Conservation (phyloP, 2,329 filamentous ascomycete species). For the Trichoderma sp. region DNA sequence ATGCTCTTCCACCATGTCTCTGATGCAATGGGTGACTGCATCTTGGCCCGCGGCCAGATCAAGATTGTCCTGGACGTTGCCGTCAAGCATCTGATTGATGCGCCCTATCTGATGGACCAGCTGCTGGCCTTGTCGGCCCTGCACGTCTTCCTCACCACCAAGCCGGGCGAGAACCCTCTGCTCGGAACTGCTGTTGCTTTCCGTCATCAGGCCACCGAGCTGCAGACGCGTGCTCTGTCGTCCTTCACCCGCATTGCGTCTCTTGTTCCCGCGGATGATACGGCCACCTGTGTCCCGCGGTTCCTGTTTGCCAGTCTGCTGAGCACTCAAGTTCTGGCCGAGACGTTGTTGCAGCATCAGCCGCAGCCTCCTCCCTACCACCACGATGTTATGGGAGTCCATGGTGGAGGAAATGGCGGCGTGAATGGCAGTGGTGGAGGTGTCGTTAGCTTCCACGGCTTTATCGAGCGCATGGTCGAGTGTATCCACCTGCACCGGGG, state of each 20-base stretch:
- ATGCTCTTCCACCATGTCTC: conserved; percentile 44
- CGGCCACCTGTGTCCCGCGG: conserved; percentile 38
- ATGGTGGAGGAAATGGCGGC: conserved; percentile 5
- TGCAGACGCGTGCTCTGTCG: conserved; percentile 48
- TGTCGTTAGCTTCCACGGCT: conserved; percentile 40
- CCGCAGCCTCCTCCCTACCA: conserved; percentile 25
- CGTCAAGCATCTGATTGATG: conserved; percentile 37
- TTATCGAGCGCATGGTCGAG: conserved; percentile 45
- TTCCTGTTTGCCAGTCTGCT: conserved; percentile 49
- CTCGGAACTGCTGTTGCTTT: conserved; percentile 25
- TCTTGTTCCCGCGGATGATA: conserved; percentile 31
- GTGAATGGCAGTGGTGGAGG: neutral
- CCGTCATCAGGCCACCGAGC: conserved; percentile 44
- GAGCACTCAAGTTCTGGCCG: conserved; percentile 51
- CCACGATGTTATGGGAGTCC: conserved; percentile 17
- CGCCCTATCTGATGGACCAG: conserved; percentile 51
- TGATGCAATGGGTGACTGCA: conserved; percentile 30
- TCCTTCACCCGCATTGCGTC: conserved; percentile 40
- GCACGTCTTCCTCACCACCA: conserved; percentile 37
- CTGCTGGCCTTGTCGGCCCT: conserved; percentile 49
- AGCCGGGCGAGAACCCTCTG: conserved; percentile 25
- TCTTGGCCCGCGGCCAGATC: conserved; percentile 29
- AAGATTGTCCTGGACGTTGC: conserved; percentile 37
- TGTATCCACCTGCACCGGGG: conserved; percentile 48
- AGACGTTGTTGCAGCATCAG: conserved; percentile 45